These are phyloP conservation scores for Cadophora sp. DNA, from an alignment of 2,329 filamentous ascomycete genomes.

Conservation along the genomic window DNA sequence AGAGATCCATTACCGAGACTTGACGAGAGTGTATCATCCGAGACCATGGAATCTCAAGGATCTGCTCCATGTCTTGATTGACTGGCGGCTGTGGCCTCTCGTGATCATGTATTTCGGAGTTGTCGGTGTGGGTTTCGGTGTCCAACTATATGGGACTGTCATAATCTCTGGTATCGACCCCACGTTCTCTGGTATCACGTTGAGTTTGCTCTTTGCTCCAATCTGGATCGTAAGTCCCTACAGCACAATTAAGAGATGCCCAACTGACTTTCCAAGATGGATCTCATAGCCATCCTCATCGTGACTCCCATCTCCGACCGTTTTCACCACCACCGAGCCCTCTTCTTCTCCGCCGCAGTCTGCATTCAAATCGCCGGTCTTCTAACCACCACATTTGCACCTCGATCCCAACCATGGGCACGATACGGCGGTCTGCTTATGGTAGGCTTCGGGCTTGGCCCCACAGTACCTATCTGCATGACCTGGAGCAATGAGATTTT, in stretches of 20 bases:
- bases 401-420: constrained; percentile 73
- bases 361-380: constrained; percentile 84
- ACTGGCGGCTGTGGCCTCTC: constrained; percentile 90
- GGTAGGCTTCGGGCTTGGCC: constrained; percentile 88
- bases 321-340: constrained; percentile 79
- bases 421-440: constrained; percentile 89
- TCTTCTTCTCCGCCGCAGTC: constrained; percentile 81
- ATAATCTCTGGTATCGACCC: constrained; percentile 84
- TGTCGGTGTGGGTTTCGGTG: constrained; percentile 89
- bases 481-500: constrained; percentile 93
- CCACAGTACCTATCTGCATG: constrained; percentile 93
- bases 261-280: constrained; percentile 64
- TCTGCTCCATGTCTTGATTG: constrained; percentile 72
- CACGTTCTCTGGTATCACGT: constrained; percentile 71
- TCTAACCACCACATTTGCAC: constrained; percentile 78
- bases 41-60: constrained; percentile 77
- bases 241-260: neutral
- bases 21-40: constrained; percentile 80
- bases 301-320: constrained; percentile 87
- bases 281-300: constrained; percentile 84
- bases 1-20: constrained; percentile 80
- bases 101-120: constrained; percentile 94
- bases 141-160: constrained; percentile 85
- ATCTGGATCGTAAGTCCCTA: constrained; percentile 80
- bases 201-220: constrained; percentile 85